Evolutionary conservation across 257 asterid genomes (phyloP).

Genomic region (Sherardia arvensis): DNA sequence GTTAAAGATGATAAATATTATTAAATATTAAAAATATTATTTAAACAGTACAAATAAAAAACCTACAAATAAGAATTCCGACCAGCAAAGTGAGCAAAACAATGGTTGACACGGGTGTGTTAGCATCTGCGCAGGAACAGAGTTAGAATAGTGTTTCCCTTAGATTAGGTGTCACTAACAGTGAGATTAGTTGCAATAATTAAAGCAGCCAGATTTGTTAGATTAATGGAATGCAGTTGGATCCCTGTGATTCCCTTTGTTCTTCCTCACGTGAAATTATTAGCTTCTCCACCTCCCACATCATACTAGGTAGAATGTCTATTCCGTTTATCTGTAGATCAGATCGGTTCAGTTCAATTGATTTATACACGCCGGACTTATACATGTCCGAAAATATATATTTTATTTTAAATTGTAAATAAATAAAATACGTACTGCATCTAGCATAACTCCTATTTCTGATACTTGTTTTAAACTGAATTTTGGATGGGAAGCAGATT

Average conservation of each 20-base stretch:
- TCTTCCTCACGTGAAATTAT: constrained; percentile 1
- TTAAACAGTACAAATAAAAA: too few relatives aligned
- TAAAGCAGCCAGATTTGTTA: neutral
- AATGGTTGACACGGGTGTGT: neutral
- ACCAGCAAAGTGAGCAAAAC: neutral
- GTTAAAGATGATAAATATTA: too few relatives aligned
- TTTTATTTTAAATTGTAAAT: too few relatives aligned
- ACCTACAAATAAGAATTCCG: too few relatives aligned
- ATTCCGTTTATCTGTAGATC: too few relatives aligned
- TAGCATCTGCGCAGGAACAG: neutral
- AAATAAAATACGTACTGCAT: too few relatives aligned
- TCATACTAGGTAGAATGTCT: neutral
- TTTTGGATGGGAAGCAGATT: constrained; percentile 21
- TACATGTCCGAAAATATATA: too few relatives aligned
- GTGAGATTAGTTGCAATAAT: neutral
- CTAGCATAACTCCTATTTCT: too few relatives aligned
- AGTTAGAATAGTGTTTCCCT: neutral
- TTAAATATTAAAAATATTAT: too few relatives aligned
- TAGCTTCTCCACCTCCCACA: neutral
- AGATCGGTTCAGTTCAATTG: too few relatives aligned
- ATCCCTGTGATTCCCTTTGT: neutral
- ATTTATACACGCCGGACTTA: too few relatives aligned
- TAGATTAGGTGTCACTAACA: neutral
- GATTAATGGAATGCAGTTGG: neutral
- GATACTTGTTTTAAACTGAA: too few relatives aligned